Conservation (phyloP, 306 rosid species). For the Prinsepia uniflora region DNA sequence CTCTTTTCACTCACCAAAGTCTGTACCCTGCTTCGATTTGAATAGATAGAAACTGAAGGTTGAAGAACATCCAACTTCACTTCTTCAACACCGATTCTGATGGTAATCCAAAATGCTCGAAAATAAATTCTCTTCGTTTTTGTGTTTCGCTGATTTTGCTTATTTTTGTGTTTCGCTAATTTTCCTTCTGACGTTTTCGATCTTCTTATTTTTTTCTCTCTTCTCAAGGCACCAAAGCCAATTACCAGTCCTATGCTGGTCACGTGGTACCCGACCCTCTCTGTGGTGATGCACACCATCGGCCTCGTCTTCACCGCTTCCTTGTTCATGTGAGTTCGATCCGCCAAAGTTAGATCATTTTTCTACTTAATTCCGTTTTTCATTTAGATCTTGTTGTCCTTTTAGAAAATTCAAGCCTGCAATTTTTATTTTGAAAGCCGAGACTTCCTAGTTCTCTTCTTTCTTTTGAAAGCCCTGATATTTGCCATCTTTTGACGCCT, state of each 20-base stretch:
- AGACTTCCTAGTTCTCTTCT: conserved; percentile 67
- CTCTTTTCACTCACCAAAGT: neutral
- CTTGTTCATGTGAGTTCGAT: conserved; percentile 83
- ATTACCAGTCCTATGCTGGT: conserved; percentile 83
- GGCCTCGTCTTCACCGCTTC: conserved; percentile 88
- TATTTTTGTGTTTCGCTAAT: no score
- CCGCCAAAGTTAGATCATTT: conserved; percentile 4
- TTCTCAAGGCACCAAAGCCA: conserved; percentile 69
- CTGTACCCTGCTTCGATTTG: neutral
- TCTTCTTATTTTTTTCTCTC: neutral
- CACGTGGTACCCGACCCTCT: conserved; percentile 80
- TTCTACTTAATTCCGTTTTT: neutral
- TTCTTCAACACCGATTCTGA: neutral
- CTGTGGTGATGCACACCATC: conserved; percentile 60
- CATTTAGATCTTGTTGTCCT: neutral
- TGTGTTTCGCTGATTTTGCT: neutral
- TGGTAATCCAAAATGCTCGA: neutral
- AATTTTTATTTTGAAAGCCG: neutral
- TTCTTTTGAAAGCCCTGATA: conserved; percentile 62
- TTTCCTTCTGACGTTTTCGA: neutral
- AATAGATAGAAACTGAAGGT: neutral
- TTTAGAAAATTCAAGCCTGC: neutral
- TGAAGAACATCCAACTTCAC: neutral
- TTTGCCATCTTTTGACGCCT: conserved; percentile 38
- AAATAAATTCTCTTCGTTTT: neutral